phyloP scores from a whole-genome alignment of 331 rosid species.

The Spiraea crenata region DNA sequence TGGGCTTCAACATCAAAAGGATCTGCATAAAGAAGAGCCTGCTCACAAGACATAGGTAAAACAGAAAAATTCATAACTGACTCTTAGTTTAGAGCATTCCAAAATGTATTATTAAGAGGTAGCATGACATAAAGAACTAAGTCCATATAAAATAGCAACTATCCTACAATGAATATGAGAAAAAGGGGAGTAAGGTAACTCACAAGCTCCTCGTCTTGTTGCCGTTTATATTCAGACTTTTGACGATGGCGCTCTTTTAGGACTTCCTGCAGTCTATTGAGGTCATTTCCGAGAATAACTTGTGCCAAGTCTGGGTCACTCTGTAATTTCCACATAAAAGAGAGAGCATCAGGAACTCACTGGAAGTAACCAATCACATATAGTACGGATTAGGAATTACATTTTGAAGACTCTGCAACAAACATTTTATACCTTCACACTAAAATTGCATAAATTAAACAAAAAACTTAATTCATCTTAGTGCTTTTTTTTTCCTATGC shows the following conservation, averaged over 20 bases:
- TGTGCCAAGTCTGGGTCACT: slow-evolving; percentile 91
- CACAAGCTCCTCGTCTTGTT: slow-evolving; percentile 86
- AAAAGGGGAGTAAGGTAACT: slow-evolving; percentile 19
- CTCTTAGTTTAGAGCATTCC: background rate
- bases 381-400: slow-evolving; percentile 1
- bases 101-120: background rate
- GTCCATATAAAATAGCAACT: slow-evolving; percentile 12
- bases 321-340: slow-evolving; percentile 31
- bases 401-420: slow-evolving; percentile 7
- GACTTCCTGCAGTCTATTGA: slow-evolving; percentile 68
- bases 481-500: background rate
- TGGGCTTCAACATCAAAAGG: slow-evolving; percentile 98
- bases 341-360: background rate
- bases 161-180: background rate
- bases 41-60: slow-evolving; percentile 25
- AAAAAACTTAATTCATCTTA: background rate
- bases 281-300: slow-evolving; percentile 75
- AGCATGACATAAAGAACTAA: background rate
- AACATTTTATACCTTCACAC: slow-evolving; percentile 16
- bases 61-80: slow-evolving; percentile 1
- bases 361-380: background rate
- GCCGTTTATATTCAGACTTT: slow-evolving; percentile 53
- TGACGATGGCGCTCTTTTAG: slow-evolving; percentile 59
- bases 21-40: slow-evolving; percentile 94
- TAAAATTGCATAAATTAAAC: background rate